These are phyloP conservation scores for Phytophthora cajani DNA, from an alignment of 352 stramenopile genomes.

Conservation along the genomic window DNA sequence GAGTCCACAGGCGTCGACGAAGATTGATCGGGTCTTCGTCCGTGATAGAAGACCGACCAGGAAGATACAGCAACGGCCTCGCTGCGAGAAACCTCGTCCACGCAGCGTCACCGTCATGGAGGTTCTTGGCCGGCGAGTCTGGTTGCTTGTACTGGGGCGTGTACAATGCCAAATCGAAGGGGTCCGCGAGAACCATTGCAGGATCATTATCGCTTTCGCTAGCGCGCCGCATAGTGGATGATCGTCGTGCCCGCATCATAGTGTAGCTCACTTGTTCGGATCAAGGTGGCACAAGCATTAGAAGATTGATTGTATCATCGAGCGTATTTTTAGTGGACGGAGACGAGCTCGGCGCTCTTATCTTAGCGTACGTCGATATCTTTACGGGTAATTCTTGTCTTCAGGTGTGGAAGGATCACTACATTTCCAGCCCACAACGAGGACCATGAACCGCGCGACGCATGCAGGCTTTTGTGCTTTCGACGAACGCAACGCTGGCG, in stretches of 20 bases:
- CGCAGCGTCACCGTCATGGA: constrained; percentile 24
- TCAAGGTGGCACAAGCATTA: neutral
- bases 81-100: constrained; percentile 47
- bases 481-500: constrained; percentile 79
- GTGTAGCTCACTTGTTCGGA: neutral
- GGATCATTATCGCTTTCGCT: neutral
- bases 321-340: constrained; percentile 36
- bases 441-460: constrained; percentile 61
- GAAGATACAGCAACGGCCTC: constrained; percentile 56
- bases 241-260: constrained; percentile 8
- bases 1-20: constrained; percentile 54
- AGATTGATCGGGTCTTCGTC: constrained; percentile 50
- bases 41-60: constrained; percentile 41
- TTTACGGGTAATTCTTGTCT: neutral
- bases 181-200: constrained; percentile 7
- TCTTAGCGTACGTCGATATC: constrained; percentile 6
- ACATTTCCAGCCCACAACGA: neutral
- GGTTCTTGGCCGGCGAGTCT: constrained; percentile 10
- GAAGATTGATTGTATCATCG: neutral
- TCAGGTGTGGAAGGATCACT: constrained; percentile 9
- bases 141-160: constrained; percentile 43
- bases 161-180: constrained; percentile 53
- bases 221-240: neutral
- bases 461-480: constrained; percentile 78
- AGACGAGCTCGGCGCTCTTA: constrained; percentile 29